Evolutionary conservation across 2,329 filamentous ascomycete genomes (phyloP).

Genomic region (Sarocladium kiliense): DNA sequence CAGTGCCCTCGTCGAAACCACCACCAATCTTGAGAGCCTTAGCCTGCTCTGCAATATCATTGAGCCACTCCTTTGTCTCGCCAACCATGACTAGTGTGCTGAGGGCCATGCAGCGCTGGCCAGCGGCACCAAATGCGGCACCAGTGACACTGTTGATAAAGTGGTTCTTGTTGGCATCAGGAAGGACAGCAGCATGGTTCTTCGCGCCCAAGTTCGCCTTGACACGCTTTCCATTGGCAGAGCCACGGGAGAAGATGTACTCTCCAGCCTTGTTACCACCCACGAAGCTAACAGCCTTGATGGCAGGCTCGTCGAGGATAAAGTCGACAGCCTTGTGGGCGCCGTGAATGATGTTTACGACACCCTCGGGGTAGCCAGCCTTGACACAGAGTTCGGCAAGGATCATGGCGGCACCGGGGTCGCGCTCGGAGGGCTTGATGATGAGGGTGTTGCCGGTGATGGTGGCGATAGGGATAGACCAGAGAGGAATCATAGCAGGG

Average conservation of each 20-base stretch:
- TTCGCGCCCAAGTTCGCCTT: conserved; percentile 86
- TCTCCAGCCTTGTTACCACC: conserved; percentile 84
- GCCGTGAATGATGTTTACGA: conserved; percentile 79
- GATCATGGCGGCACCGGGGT: conserved; percentile 81
- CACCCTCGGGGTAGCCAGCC: conserved; percentile 76
- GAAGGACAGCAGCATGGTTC: conserved; percentile 80
- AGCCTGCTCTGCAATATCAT: conserved; percentile 71
- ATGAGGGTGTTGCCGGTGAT: conserved; percentile 80
- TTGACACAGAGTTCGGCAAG: conserved; percentile 73
- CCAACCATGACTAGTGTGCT: conserved; percentile 80
- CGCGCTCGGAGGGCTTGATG: conserved; percentile 81
- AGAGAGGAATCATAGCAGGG: conserved; percentile 89
- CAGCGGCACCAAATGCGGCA: conserved; percentile 79
- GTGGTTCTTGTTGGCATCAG: conserved; percentile 87
- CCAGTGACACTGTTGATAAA: conserved; percentile 80
- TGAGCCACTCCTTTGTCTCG: conserved; percentile 78
- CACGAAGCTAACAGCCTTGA: conserved; percentile 85
- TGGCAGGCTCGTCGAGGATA: conserved; percentile 76
- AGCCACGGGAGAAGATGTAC: conserved; percentile 76
- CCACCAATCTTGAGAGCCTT: conserved; percentile 70
- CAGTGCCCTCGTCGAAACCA: conserved; percentile 74
- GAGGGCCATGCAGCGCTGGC: conserved; percentile 82
- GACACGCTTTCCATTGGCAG: conserved; percentile 81
- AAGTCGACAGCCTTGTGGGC: conserved; percentile 79
- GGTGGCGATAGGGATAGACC: conserved; percentile 81